Percentiles rank a stretch among this genome's conserved stretches.
Conservation (phyloP, 2,329 filamentous ascomycete genomes). For the Pyricularia grisea region DNA sequence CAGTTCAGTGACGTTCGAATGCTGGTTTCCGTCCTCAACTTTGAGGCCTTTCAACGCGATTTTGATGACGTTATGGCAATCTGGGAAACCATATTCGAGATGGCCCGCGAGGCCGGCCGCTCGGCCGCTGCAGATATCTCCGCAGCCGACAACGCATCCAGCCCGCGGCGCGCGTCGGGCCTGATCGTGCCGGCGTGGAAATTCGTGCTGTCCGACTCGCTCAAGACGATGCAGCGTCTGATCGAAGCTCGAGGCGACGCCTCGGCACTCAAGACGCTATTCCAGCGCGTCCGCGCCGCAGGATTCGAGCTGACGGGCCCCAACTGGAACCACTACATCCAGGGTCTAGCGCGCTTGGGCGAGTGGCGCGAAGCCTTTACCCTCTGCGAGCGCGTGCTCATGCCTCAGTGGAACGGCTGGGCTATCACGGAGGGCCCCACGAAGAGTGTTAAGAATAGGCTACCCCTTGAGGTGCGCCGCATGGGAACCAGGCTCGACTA, state of each 20-base stretch:
- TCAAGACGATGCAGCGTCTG: constrained; percentile 39
- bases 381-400: constrained; percentile 68
- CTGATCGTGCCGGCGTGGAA: constrained; percentile 37
- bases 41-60: constrained; percentile 47
- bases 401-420: constrained; percentile 75
- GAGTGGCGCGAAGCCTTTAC: constrained; percentile 59
- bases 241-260: constrained; percentile 29
- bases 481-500: constrained; percentile 24
- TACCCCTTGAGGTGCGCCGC: constrained; percentile 29
- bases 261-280: constrained; percentile 41
- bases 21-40: constrained; percentile 58
- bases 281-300: constrained; percentile 38
- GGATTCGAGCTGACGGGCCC: constrained; percentile 68
- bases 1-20: constrained; percentile 21
- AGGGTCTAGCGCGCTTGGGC: constrained; percentile 51
- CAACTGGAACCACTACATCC: constrained; percentile 75
- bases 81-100: constrained; percentile 54
- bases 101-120: constrained; percentile 34
- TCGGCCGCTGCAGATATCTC: constrained; percentile 10
- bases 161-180: not conserved
- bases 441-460: constrained; percentile 11
- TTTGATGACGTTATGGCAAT: constrained; percentile 52
- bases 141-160: not conserved
- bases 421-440: not conserved
- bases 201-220: constrained; percentile 40